These are phyloP conservation scores for Thinopyrum obtusiflorum DNA, from an alignment of 202 grass and related monocot genomes.

Conservation along the genomic window DNA sequence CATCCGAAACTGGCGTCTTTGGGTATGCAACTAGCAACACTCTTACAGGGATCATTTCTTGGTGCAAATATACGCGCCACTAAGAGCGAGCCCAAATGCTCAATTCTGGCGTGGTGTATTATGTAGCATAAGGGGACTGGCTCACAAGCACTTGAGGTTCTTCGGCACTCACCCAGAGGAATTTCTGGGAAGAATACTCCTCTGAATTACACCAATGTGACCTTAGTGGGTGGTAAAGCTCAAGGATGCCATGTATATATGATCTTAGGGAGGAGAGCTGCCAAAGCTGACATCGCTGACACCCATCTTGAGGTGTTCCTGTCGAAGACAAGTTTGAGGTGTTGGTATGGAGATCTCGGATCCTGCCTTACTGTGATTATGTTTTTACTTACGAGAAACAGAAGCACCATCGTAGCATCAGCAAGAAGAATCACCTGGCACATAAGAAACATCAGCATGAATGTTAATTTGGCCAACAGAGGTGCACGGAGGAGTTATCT, in stretches of 20 bases:
- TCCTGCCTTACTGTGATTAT: neutral
- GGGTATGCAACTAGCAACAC: constrained; percentile 3
- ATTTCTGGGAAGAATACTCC: neutral
- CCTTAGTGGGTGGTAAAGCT: neutral
- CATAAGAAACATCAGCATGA: neutral
- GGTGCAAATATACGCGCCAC: neutral
- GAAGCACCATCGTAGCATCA: neutral
- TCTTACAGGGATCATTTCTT: constrained; percentile 8
- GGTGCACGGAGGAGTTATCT: neutral
- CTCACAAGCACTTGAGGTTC: neutral
- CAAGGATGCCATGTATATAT: neutral
- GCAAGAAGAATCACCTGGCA: constrained; percentile 7
- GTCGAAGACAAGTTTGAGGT: constrained; percentile 2
- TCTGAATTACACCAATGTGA: neutral
- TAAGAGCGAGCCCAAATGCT: neutral
- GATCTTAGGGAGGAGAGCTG: constrained; percentile 13
- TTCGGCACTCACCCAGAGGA: neutral
- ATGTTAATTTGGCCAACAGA: neutral
- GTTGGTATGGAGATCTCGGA: constrained; percentile 21
- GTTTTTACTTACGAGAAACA: constrained; percentile 12
- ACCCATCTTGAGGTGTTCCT: neutral
- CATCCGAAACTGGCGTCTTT: constrained; percentile 1
- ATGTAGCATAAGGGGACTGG: neutral
- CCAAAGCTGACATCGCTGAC: neutral
- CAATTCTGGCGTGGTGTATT: neutral